These are phyloP conservation scores for Pichia scutulata DNA, from an alignment of 805 yeast species.

Conservation along the genomic window DNA sequence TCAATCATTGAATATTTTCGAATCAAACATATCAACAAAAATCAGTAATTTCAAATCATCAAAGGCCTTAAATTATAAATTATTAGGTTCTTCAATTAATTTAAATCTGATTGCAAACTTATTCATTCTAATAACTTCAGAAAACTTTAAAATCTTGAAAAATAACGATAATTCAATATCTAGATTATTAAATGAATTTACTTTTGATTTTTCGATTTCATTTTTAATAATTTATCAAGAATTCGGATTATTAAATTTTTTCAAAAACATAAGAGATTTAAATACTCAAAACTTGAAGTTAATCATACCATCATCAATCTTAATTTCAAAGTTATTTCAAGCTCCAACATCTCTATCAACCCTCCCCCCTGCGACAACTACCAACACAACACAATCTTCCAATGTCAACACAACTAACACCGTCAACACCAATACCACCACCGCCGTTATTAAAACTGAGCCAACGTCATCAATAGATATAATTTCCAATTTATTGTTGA, in stretches of 20 bases:
- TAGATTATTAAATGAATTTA: constrained; percentile 9
- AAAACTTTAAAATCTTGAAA: constrained; percentile 14
- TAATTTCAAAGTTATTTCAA: constrained; percentile 19
- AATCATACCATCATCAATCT: constrained; percentile 17
- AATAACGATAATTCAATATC: constrained; percentile 10
- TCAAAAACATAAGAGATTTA: constrained; percentile 20
- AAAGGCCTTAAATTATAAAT: constrained; percentile 20
- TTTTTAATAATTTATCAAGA: constrained; percentile 24
- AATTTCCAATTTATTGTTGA: constrained; percentile 16
- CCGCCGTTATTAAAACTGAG: not conserved
- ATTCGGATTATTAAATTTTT: constrained; percentile 34
- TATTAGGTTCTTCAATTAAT: constrained; percentile 20
- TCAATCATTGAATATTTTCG: constrained; percentile 17
- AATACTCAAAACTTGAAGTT: constrained; percentile 16
- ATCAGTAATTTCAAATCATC: constrained; percentile 22
- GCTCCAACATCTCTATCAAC: not conserved
- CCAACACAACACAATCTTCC: no score
- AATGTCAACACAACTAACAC: not conserved
- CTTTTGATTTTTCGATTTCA: constrained; percentile 12
- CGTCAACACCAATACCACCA: not conserved
- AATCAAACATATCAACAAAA: constrained; percentile 18
- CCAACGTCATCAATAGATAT: not conserved
- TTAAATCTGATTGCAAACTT: constrained; percentile 18
- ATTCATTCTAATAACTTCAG: constrained; percentile 15
- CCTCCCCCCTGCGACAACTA: not conserved